Evolutionary conservation across 208 protist species (phyloP), one percentile per base, ranked within the genome.

Genomic region (Wallacemonas rigidus): DNA sequence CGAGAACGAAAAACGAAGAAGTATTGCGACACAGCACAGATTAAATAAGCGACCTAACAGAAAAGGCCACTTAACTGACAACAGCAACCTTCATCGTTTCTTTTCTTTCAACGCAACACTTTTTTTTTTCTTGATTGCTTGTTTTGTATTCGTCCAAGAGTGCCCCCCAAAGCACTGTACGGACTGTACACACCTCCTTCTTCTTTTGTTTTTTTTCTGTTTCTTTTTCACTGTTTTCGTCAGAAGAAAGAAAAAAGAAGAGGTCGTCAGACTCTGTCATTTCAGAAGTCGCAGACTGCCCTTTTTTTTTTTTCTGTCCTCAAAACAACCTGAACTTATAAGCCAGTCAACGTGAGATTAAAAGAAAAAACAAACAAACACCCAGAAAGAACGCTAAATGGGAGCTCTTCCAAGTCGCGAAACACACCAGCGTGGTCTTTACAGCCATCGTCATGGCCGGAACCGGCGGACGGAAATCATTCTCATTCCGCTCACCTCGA

Each of bases 401-500:
- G 88, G 89, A 11, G 89, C 86, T 2, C 71, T 91, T 8, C 89
- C 89, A 38, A 94, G 89, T 56, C 79, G 87, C 35, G 89, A 94
- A 69, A 90, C 89, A 1, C 89, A 94, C n/a, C 75, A 80, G 61
- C 83, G 86, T 39, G 89, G 89, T 26, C 71, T 94, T 57, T 91
- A 90, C 81, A 90, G 83, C 70, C 81, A 91, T 72, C 89, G 83
- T 47, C 89, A 94, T 58, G 86, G 86, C 1, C 86, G 89, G 61
- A 90, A 90, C 47, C 80, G 86, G 0, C 83, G 86, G 4, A 94
- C 67, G 51, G 89, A 93, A 67, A 82, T 93, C 11, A 77, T 93
- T 67, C 83, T 93, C 12, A 83, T 93, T 57, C 88, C 88, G 0
- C 72, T 93, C 61, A 93, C 88, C 1, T 71, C 67, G 0, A 74